A percentile compares a stretch with the other conserved stretches of the same genome.
Evolutionary conservation across 768 basidiomycete genomes (phyloP).

Genomic region (Trametes elegans): DNA sequence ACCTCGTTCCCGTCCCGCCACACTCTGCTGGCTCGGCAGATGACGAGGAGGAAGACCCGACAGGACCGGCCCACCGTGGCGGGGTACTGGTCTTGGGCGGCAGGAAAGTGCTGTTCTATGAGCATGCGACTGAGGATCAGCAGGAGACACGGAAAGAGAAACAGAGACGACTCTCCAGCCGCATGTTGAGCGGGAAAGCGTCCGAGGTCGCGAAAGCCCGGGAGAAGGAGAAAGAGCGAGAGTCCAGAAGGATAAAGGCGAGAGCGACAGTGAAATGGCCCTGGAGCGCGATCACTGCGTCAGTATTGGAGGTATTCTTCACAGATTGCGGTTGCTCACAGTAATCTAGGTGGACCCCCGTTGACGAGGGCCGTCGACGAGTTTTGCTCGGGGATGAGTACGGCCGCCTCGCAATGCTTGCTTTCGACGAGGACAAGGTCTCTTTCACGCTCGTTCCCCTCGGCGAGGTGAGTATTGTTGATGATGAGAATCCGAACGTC

Average conservation of each 20-base stretch:
- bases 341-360: conserved; percentile 46
- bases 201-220: conserved; percentile 45
- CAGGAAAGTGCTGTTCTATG: conserved; percentile 59
- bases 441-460: conserved; percentile 59
- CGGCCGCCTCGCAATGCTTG: conserved; percentile 70
- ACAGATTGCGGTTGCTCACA: not conserved
- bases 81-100: conserved; percentile 74
- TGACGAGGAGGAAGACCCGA: conserved; percentile 30
- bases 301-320: conserved; percentile 25
- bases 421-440: conserved; percentile 43
- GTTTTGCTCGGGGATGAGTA: conserved; percentile 68
- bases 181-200: conserved; percentile 45
- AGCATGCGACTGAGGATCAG: conserved; percentile 45
- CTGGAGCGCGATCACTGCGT: conserved; percentile 74
- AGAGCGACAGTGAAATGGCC: conserved; percentile 67
- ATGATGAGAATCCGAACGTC: not conserved
- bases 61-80: conserved; percentile 40
- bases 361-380: conserved; percentile 45
- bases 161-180: conserved; percentile 48
- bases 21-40: conserved; percentile 35
- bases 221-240: conserved; percentile 56
- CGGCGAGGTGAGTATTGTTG: conserved; percentile 55
- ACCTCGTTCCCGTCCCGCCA: conserved; percentile 33
- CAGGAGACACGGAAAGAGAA: conserved; percentile 57
- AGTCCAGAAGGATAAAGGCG: conserved; percentile 52